These are phyloP conservation scores for Trypanosoma vivax DNA, from an alignment of 208 protist genomes.

Conservation along the genomic window DNA sequence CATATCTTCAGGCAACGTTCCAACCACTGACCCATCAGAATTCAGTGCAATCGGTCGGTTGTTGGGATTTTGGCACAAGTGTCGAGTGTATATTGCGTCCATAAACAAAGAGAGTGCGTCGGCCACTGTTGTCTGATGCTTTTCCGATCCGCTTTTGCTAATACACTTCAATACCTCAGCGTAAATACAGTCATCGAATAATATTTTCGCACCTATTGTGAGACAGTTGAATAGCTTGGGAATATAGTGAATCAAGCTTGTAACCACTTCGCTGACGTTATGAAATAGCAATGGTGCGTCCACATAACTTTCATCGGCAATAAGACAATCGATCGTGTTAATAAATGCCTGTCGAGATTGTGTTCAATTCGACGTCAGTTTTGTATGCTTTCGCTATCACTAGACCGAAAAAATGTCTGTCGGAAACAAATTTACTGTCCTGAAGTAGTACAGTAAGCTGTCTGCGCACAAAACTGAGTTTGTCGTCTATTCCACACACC, in stretches of 20 bases:
- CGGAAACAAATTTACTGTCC: constrained; percentile 40
- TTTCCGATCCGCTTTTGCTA: constrained; percentile 37
- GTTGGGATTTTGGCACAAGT: constrained; percentile 17
- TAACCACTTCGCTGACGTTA: constrained; percentile 63
- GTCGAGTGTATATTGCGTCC: constrained; percentile 51
- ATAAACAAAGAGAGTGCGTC: constrained; percentile 62
- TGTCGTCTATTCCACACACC: constrained; percentile 27
- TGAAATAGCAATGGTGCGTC: constrained; percentile 78
- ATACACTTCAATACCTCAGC: constrained; percentile 49
- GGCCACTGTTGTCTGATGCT: constrained; percentile 39
- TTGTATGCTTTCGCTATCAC: constrained; percentile 18
- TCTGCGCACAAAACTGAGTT: constrained; percentile 23
- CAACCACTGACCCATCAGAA: constrained; percentile 9
- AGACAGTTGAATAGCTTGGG: constrained; percentile 8
- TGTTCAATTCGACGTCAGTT: constrained; percentile 12
- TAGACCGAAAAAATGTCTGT: constrained; percentile 58
- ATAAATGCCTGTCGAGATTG: constrained; percentile 32
- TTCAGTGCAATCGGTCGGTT: constrained; percentile 3
- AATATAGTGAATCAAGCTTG: constrained; percentile 32
- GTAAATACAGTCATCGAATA: constrained; percentile 59
- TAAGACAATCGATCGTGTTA: constrained; percentile 29
- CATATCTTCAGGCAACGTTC: constrained; percentile 8
- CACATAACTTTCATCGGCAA: constrained; percentile 57
- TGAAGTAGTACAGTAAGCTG: constrained; percentile 39
- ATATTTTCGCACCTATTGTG: background rate